Percentiles rank a stretch among this genome's conserved stretches.
These are phyloP conservation scores for Luvunga scandens DNA, from an alignment of 345 rosid genomes.

Conservation along the genomic window DNA sequence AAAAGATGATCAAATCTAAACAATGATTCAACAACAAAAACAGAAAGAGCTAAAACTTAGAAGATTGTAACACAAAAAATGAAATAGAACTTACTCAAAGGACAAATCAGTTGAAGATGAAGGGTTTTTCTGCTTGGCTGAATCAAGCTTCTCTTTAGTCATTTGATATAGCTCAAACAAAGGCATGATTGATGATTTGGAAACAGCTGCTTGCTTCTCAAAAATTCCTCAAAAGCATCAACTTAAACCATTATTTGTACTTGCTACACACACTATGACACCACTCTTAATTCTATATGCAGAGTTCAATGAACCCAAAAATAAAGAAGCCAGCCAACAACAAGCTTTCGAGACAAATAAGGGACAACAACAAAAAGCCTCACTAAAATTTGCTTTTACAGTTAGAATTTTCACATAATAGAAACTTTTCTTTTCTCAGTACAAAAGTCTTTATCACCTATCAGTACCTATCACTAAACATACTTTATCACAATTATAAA, in stretches of 20 bases:
- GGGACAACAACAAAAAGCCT: constrained; percentile 3
- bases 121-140: constrained; percentile 40
- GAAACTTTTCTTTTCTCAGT: not conserved
- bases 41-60: not conserved
- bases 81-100: constrained; percentile 48
- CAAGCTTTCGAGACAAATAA: constrained; percentile 27
- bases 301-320: constrained; percentile 27
- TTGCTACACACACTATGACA: constrained; percentile 13
- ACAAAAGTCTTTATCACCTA: constrained; percentile 29
- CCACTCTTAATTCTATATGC: constrained; percentile 5
- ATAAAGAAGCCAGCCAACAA: constrained; percentile 21
- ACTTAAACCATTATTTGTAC: constrained; percentile 19
- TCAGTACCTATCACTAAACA: constrained; percentile 20
- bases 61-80: not conserved
- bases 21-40: constrained; percentile 3
- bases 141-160: constrained; percentile 44
- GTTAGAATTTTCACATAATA: constrained; percentile 16
- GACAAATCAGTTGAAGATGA: constrained; percentile 37
- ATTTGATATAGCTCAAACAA: constrained; percentile 69
- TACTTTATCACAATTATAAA: not conserved
- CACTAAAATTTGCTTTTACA: constrained; percentile 19
- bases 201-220: constrained; percentile 1
- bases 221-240: constrained; percentile 22
- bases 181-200: constrained; percentile 54
- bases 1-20: not conserved